Percentiles rank a stretch among this genome's conserved stretches.
Conservation (phyloP, 139 green algal genomes). For the Desmodesmus armatus region DNA sequence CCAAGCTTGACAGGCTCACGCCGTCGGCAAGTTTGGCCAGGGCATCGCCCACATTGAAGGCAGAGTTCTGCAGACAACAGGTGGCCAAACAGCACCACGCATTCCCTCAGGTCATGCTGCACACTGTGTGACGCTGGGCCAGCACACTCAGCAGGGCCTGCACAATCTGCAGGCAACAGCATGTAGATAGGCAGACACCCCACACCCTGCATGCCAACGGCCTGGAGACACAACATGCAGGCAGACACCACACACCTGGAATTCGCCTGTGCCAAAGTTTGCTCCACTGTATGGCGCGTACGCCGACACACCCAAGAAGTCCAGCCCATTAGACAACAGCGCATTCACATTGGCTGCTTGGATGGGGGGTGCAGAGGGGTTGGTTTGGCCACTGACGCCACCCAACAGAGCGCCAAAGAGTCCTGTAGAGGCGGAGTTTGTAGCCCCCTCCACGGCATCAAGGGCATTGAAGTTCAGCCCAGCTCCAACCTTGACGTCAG, state of each 20-base stretch:
- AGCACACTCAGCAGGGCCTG: too few species aligned
- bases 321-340: constrained; percentile 30
- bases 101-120: too few species aligned
- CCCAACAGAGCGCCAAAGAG: constrained; percentile 42
- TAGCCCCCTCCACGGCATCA: background rate
- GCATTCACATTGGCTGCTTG: background rate
- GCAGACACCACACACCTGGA: too few species aligned
- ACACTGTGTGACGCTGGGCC: too few species aligned
- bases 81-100: too few species aligned
- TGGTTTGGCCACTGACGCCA: background rate
- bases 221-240: too few species aligned
- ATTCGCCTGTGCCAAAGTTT: constrained; percentile 46
- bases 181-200: too few species aligned
- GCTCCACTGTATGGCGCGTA: constrained; percentile 57
- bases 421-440: background rate
- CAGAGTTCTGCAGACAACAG: too few species aligned
- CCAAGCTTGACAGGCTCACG: constrained; percentile 40
- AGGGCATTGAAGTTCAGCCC: constrained; percentile 49
- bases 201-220: too few species aligned
- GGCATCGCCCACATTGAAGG: constrained; percentile 43
- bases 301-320: constrained; percentile 64
- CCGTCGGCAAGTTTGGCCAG: constrained; percentile 18
- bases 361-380: constrained; percentile 1
- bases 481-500: constrained; percentile 42
- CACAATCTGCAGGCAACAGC: too few species aligned